These are phyloP conservation scores for Pseudogymnoascus sp. DNA, from an alignment of 2,329 filamentous ascomycete species.

Conservation along the genomic window DNA sequence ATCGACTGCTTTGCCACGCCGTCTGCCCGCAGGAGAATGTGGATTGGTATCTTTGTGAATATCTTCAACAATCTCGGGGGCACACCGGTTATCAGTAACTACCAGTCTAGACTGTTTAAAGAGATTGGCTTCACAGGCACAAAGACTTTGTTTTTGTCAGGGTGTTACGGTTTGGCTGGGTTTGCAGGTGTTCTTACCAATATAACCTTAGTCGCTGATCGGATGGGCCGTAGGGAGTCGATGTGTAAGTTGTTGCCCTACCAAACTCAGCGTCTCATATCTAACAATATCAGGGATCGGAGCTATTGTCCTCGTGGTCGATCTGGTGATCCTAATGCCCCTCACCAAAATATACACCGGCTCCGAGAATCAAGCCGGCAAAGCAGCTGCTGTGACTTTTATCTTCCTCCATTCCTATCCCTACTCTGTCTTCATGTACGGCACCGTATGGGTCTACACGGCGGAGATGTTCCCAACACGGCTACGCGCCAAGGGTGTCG, in stretches of 20 bases:
- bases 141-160: constrained; percentile 11
- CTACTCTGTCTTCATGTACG: constrained; percentile 14
- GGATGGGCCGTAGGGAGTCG: background rate
- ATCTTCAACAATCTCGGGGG: constrained; percentile 26
- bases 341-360: constrained; percentile 6
- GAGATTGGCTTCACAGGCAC: constrained; percentile 12
- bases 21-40: constrained; percentile 10
- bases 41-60: constrained; percentile 10
- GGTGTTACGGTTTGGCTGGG: constrained; percentile 13
- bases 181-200: constrained; percentile 14
- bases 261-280: background rate
- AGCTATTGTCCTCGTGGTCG: background rate
- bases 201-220: constrained; percentile 18
- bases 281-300: background rate
- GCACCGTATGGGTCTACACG: constrained; percentile 42
- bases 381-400: constrained; percentile 12
- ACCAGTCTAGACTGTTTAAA: constrained; percentile 12
- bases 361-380: constrained; percentile 10
- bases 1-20: constrained; percentile 16
- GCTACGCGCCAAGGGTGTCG: constrained; percentile 31
- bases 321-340: constrained; percentile 3
- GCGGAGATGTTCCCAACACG: constrained; percentile 63
- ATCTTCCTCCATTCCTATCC: constrained; percentile 13
- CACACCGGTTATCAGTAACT: constrained; percentile 30
- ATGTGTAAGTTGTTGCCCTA: background rate